phyloP scores from a whole-genome alignment of 495 filamentous ascomycete genomes.

The Podospora anserina region DNA sequence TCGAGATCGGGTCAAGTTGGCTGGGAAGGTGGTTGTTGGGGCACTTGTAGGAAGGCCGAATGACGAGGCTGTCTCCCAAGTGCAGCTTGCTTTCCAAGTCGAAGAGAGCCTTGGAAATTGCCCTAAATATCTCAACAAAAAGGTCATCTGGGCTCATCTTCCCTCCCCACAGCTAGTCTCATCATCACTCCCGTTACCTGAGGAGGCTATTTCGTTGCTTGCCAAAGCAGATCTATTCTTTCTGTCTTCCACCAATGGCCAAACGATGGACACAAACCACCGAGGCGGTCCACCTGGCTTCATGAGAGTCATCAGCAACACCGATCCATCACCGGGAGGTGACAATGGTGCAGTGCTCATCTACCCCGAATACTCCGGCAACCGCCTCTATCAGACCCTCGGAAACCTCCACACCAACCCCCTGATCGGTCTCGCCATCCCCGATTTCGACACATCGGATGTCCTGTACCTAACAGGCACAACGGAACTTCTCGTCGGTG shows the following conservation, averaged over 20 bases:
- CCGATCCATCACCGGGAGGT: constrained; percentile 9
- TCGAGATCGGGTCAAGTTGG: constrained; percentile 63
- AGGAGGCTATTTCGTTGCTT: constrained; percentile 57
- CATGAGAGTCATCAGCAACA: constrained; percentile 60
- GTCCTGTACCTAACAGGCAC: constrained; percentile 67
- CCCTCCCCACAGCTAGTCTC: constrained; percentile 53
- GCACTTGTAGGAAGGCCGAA: constrained; percentile 24
- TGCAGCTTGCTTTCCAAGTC: constrained; percentile 64
- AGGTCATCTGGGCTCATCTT: constrained; percentile 54
- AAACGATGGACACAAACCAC: constrained; percentile 82
- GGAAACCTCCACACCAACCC: constrained; percentile 69
- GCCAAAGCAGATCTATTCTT: constrained; percentile 71
- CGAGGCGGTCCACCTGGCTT: constrained; percentile 75
- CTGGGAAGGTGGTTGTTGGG: constrained; percentile 32
- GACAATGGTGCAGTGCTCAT: constrained; percentile 49
- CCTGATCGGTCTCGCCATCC: constrained; percentile 59
- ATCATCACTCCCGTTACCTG: constrained; percentile 37
- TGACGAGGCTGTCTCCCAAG: constrained; percentile 42
- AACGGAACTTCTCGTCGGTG: constrained; percentile 61
- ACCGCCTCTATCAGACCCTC: constrained; percentile 76
- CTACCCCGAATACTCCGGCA: constrained; percentile 80
- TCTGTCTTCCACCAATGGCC: constrained; percentile 61
- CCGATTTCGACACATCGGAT: constrained; percentile 67
- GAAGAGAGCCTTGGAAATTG: constrained; percentile 74
- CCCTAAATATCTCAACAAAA: constrained; percentile 80